Base-by-base conservation (phyloP, 805 yeast species). In the Ascoidea asiatica region DNA sequence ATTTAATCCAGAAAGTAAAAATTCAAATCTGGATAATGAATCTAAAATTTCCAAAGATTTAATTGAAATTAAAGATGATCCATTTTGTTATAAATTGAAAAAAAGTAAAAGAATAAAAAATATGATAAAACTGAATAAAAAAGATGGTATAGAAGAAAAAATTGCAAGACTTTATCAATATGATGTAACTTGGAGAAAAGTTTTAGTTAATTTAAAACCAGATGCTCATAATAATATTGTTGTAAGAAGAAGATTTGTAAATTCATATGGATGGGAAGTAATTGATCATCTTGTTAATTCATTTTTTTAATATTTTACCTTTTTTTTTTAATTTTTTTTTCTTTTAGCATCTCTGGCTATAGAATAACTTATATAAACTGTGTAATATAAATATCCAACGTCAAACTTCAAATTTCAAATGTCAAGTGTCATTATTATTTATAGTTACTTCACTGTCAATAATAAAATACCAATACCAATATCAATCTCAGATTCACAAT, bases 221-320 rank as follows among this genome's bases (percentile, higher is more conserved):
- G 98, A 90, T 59, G 96, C 98, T 0, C 98, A 90, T 57, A 90
- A 90, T 55, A 90, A 88, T 55, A 88, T 92, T 22, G 70, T 86
- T 21, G 97, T 90, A 1, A 67, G 98, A 50, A 70, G 98, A 52
- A 65, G 85, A 49, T 92, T 85, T 66, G 81, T 94, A 5, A 90
- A 90, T 62, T 92, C 96, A 0, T 89, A 81, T 62, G 98, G 98
- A 1, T 87, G 96, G 92, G 86, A 84, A 1, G 95, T 87, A 0
- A 69, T 90, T n/a, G 81, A 80, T 39, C 95, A 90, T 59, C 54
- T 89, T 51, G 84, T 82, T 1, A 66, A 73, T 15, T 72, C 75
- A 44, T 89, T 82, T 61, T 83, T 83, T 58, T 38, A 29, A 15
- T 29, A 11, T 29, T 29, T 29, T 2, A 2, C 15, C 15, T 29